These are phyloP conservation scores for Epichloe glyceriae DNA, from an alignment of 2,329 filamentous ascomycete species.

Conservation along the genomic window DNA sequence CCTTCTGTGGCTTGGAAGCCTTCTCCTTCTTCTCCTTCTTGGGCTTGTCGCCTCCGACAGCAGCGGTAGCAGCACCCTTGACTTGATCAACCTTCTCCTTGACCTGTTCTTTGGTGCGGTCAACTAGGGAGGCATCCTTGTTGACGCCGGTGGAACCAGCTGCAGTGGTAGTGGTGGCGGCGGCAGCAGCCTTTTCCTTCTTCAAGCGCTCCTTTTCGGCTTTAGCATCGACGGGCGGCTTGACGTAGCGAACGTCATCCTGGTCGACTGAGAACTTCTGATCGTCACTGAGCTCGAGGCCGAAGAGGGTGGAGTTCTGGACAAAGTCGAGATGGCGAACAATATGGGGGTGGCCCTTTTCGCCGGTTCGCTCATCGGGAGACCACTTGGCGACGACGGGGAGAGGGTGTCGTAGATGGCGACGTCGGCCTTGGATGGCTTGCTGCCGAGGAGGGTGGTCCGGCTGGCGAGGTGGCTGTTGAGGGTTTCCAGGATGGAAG, in stretches of 20 bases:
- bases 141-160: slow-evolving; percentile 27
- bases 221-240: slow-evolving; percentile 80
- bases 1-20: slow-evolving; percentile 60
- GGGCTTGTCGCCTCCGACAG: slow-evolving; percentile 28
- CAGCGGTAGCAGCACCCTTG: slow-evolving; percentile 25
- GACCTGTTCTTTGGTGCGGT: slow-evolving; percentile 48
- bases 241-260: slow-evolving; percentile 72
- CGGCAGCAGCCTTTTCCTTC: slow-evolving; percentile 77
- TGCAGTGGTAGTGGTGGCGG: slow-evolving; percentile 46
- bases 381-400: slow-evolving; percentile 69
- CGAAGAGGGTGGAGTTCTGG: slow-evolving; percentile 71
- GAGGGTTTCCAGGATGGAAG: slow-evolving; percentile 60
- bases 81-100: slow-evolving; percentile 42
- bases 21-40: slow-evolving; percentile 90
- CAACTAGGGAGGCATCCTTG: slow-evolving; percentile 34
- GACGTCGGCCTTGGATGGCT: slow-evolving; percentile 79
- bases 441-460: slow-evolving; percentile 78
- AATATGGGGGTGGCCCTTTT: slow-evolving; percentile 80
- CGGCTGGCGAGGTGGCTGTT: slow-evolving; percentile 81
- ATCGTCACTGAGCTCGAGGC: slow-evolving; percentile 51
- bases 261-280: slow-evolving; percentile 71
- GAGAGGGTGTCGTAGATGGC: slow-evolving; percentile 70
- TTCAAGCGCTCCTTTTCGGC: slow-evolving; percentile 94
- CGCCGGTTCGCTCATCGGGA: slow-evolving; percentile 75
- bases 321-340: slow-evolving; percentile 90